A percentile compares a stretch with the other conserved stretches of the same genome.
Evolutionary conservation across 208 protist species (phyloP).

Genomic region (Leishmania mexicana): DNA sequence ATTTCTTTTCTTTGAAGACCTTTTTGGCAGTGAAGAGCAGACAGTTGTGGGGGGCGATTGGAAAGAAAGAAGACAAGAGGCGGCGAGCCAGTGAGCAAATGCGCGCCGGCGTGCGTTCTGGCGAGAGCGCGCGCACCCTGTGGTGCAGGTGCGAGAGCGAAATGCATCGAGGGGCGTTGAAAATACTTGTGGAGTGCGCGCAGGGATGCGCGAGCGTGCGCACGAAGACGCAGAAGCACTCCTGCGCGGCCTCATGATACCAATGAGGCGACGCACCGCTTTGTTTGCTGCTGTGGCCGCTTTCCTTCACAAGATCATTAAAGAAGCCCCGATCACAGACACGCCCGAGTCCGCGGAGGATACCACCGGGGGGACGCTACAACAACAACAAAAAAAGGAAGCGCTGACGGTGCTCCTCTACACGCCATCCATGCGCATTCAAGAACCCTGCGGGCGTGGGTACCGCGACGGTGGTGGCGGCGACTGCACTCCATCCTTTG

Average conservation of each 20-base stretch:
- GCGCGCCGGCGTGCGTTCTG: not conserved
- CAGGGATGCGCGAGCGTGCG: not conserved
- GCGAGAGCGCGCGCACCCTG: not conserved
- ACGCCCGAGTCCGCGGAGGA: not conserved
- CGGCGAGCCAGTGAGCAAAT: not conserved
- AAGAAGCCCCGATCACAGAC: not conserved
- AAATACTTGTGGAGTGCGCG: not conserved
- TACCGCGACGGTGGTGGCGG: conserved; percentile 8
- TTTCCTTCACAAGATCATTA: conserved; percentile 2
- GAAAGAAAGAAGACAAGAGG: not conserved
- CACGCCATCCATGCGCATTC: not conserved
- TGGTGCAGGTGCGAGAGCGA: not conserved
- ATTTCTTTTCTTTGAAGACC: not conserved
- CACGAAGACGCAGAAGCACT: not conserved
- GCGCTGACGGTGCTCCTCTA: not conserved
- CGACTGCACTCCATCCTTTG: conserved; percentile 34
- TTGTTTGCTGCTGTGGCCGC: not conserved
- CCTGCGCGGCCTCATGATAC: not conserved
- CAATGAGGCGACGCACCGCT: not conserved
- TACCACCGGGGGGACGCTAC: not conserved
- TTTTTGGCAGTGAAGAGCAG: not conserved
- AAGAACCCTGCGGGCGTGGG: conserved; percentile 10
- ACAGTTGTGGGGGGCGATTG: not conserved
- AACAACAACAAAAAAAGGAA: not conserved
- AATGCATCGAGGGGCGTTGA: not conserved